Conservation (phyloP, 495 filamentous ascomycete species). For the Penicillium cataractarum region DNA sequence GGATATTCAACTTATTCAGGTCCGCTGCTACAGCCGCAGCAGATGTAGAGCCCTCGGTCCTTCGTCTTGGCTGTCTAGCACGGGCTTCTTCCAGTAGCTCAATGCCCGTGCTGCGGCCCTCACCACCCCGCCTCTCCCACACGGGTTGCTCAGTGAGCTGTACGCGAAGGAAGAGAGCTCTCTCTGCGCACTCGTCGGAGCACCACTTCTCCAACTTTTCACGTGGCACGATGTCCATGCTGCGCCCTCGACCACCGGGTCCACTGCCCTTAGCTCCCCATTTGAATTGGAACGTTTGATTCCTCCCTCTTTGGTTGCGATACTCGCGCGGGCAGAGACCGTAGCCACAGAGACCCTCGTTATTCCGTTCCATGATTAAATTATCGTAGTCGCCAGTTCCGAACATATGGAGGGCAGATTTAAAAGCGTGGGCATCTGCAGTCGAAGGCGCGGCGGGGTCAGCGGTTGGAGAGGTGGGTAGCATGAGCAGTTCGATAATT, state of each 20-base stretch:
- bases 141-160: conserved; percentile 80
- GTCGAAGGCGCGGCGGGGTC: conserved; percentile 61
- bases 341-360: conserved; percentile 79
- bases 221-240: conserved; percentile 62
- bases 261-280: conserved; percentile 53
- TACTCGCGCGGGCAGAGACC: conserved; percentile 67
- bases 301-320: conserved; percentile 43
- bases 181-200: conserved; percentile 72
- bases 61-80: conserved; percentile 21
- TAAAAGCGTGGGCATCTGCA: conserved; percentile 60
- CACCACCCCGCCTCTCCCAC: conserved; percentile 65
- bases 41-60: conserved; percentile 14
- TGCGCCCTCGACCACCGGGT: conserved; percentile 50
- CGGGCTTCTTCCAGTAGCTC: conserved; percentile 58
- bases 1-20: conserved; percentile 37
- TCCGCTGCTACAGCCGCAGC: conserved; percentile 33
- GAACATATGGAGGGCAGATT: conserved; percentile 65
- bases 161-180: conserved; percentile 81
- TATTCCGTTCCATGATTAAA: conserved; percentile 83
- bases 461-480: conserved; percentile 52
- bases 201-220: conserved; percentile 87
- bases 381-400: conserved; percentile 85
- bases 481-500: conserved; percentile 67
- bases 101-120: conserved; percentile 42
- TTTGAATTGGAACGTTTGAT: conserved; percentile 51